phyloP scores from a whole-genome alignment of 2,329 filamentous ascomycete genomes.

The Trichoderma arundinaceum region DNA sequence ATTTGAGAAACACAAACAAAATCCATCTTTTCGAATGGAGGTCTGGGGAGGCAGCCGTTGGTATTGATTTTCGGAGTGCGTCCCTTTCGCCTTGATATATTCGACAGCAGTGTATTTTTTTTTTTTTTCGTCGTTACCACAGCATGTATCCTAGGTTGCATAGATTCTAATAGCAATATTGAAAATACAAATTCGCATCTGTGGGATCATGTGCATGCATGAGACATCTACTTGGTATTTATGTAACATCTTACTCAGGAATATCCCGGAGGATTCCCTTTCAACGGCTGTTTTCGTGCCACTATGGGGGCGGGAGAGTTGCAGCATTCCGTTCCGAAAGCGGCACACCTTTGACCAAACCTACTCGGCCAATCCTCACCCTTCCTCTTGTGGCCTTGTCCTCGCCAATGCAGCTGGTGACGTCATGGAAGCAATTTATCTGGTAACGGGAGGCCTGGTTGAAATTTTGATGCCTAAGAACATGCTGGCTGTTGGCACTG shows the following conservation, averaged over 20 bases:
- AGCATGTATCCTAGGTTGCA: slow-evolving; percentile 12
- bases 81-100: not conserved
- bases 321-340: too few species aligned
- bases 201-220: not conserved
- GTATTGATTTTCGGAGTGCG: not conserved
- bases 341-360: too few species aligned
- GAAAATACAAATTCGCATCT: not conserved
- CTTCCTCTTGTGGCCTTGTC: not conserved
- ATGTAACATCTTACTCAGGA: too few species aligned
- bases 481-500: too few species aligned
- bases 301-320: too few species aligned
- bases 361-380: not conserved
- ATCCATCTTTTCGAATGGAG: not conserved
- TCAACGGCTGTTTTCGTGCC: too few species aligned
- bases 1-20: not conserved
- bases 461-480: too few species aligned
- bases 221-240: too few species aligned
- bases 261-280: too few species aligned
- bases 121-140: not conserved
- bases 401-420: not conserved
- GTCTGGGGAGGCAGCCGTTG: not conserved
- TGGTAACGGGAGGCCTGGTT: not conserved
- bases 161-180: slow-evolving; percentile 19
- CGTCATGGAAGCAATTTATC: not conserved
- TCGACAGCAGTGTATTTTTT: not conserved